Evolutionary conservation across 805 yeast genomes (phyloP), one percentile per base, ranked within the genome.

Genomic region (Wickerhamomyces strasburgensis): DNA sequence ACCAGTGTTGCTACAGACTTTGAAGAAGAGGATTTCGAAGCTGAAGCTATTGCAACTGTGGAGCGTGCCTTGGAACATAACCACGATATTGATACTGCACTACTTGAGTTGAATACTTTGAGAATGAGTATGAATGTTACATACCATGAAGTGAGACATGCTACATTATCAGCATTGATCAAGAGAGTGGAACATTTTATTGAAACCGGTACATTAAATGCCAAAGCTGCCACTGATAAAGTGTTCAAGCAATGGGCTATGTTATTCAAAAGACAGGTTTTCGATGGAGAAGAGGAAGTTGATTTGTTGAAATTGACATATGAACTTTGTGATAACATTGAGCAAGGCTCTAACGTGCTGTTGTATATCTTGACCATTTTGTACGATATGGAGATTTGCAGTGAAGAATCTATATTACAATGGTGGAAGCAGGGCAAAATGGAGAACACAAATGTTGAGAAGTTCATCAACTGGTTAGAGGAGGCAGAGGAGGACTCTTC

Each of bases 81-180:
- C 58, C 98, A 93, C 61, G 95, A 85, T 52, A 70, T 87, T 42
- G 97, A 90, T 57, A 89, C 96, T 11, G 97, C 98, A 0, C 64
- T 87, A 46, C 66, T 93, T 42, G 98, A 93, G 64, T 73, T 93
- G 52, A 90, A 90, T 58, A 93, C 98, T 0, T 70, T 93, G 54
- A 75, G 98, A 64, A 90, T 93, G 98, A 86, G 96, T 52, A 84
- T 89, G 93, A 87, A 93, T 58, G 98, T 88, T 14, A 75, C 93
- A 0, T 90, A 93, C 60, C 94, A 86, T 52, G 96, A 89, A 55
- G 97, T 93, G 11, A 75, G 97, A 56, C 61, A 67, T 21, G 95
- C 95, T 5, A 86, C 96, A 0, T 67, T 78, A 25, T 68, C 70
- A 27, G 93, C 97, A 0, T 66, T 93, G 52, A 51, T 87, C 30